Base-by-base conservation (phyloP, 106 monocot species). In the Dendrobium huoshanense region DNA sequence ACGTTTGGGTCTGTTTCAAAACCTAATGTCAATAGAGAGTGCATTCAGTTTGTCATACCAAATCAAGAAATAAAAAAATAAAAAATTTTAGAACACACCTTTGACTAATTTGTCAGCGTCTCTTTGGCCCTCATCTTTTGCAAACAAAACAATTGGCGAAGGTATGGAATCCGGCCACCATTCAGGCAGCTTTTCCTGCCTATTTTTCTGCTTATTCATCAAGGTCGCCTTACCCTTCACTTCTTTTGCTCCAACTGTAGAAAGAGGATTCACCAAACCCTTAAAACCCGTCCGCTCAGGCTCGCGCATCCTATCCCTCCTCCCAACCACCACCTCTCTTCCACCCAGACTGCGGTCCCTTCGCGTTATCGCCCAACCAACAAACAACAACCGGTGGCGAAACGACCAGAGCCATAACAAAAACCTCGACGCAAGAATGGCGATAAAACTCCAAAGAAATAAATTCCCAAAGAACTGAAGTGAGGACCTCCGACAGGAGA, bases 341-440 rank as follows among this genome's bases (percentile, higher is more conserved):
- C 97, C 94, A 2, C 89, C 92, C 22, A 98, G 87, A 80, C 97
- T 98, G 67, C 97, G 88, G 45, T 98, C 97, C 81, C 96, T 90
- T 74, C 86, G 72, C 42, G 81, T 80, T 18, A 91, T 84, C 59
- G 70, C 61, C 75, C 68, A 44, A 7, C 58, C 80, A 44, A 55
- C 56, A 64, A 83, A 73, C 68, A 77, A 31, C 75, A 89, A 27
- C 79, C 61, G 40, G 25, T 76, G 40, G 48, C 42, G 80, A 81
- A 82, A 79, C 37, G 56, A 67, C 51, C 82, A 42, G 9, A 88
- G 18, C 87, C 80, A 78, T 6, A 27, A 29, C 73, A 88, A 31
- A 54, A 64, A 81, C 78, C 88, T 85, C 15, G 77, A 81, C 9
- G 81, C 88, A 0, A 89, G 40, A 31, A 78, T 55, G 11, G 73